Percentiles rank a stretch among this genome's conserved stretches.
Conservation (phyloP, 768 basidiomycete species). For the Lactarius trivialis region DNA sequence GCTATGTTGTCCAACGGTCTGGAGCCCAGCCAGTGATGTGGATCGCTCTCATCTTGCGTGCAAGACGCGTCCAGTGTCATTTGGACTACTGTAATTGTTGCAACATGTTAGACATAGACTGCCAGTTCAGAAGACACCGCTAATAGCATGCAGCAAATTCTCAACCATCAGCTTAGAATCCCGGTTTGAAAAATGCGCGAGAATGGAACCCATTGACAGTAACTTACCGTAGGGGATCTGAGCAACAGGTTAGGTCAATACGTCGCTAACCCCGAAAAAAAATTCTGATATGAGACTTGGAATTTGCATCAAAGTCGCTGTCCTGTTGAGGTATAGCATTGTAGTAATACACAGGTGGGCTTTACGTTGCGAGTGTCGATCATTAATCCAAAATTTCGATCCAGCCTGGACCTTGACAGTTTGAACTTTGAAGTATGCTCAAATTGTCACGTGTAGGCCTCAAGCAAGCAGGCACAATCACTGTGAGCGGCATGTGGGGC, state of each 20-base stretch:
- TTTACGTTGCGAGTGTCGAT: not conserved
- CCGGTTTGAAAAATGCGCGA: not conserved
- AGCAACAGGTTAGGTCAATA: no score
- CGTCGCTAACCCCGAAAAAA: no score
- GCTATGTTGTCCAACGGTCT: not conserved
- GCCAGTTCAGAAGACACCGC: not conserved
- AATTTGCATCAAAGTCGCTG: not conserved
- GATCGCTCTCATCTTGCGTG: not conserved
- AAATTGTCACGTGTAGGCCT: conserved; percentile 24
- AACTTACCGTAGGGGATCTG: not conserved
- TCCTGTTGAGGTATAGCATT: not conserved
- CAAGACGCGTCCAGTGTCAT: not conserved
- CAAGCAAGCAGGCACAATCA: not conserved
- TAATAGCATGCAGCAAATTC: not conserved
- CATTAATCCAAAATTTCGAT: not conserved
- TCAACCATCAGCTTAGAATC: not conserved
- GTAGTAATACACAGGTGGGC: not conserved
- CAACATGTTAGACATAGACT: no score
- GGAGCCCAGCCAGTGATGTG: not conserved
- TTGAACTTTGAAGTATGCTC: conserved; percentile 31
- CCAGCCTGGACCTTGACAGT: not conserved
- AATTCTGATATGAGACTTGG: not conserved
- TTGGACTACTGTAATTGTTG: not conserved
- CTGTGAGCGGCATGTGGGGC: not conserved
- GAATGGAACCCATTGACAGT: not conserved